Evolutionary conservation across 2,329 filamentous ascomycete genomes (phyloP), one percentile per base, ranked within the genome.

Genomic region (Alternaria gansuensis): DNA sequence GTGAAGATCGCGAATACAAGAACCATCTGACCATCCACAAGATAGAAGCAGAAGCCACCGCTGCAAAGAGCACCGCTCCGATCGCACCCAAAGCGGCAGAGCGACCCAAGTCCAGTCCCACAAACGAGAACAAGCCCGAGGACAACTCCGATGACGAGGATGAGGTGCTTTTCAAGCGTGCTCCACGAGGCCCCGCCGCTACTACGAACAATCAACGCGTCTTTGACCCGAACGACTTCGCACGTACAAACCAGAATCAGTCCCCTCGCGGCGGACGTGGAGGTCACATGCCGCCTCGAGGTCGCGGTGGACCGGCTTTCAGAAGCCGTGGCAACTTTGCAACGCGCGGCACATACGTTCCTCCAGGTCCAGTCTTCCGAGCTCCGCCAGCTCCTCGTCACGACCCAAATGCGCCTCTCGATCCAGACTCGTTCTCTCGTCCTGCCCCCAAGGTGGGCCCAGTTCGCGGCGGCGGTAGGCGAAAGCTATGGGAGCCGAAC

Each of bases 171-270:
- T 70, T 78, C 57, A 77, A 78, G 63, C 74, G 74, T 43, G 71
- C 69, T 24, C 76, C 76, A 7, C 73, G 74, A 28, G 76, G 75
- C 43, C 75, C 75, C 13, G 69, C 75, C 8, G 65, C 69, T 7
- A 62, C 62, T 24, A 68, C 66, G 8, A 70, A 62, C 50, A 68
- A 62, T 28, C 71, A 75, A 60, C 75, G 70, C n/a, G 74, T 82
- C 39, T 77, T 80, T 56, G 82, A 83, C 59, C 81, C 82, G 7
- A 81, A 83, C 60, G 78, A 80, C 21, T 83, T 83, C 62, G 78
- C 72, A n/a, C 78, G 81, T 48, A 66, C 72, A 14, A 71, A 62
- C 17, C 69, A 75, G 21, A 71, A 71, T 14, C 66, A 65, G 26
- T 65, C 67, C 9, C 67, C 65, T n/a, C 74, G 75, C n/a, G 74